phyloP scores from a whole-genome alignment of 1,139 yeast species.

The Hanseniaspora uvarum region DNA sequence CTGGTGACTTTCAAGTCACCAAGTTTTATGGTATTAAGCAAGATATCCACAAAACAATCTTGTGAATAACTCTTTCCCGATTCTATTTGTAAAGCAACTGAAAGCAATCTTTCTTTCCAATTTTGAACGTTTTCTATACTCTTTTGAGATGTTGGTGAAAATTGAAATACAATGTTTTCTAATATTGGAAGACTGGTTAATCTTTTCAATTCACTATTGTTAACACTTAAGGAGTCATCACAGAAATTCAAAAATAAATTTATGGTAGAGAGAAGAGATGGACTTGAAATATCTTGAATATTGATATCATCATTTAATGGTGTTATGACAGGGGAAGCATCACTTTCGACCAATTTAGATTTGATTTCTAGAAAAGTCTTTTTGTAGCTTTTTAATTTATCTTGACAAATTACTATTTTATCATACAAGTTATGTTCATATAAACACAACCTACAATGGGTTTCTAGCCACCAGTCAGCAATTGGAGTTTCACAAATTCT shows the following conservation, averaged over 20 bases:
- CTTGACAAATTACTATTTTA: conserved; percentile 69
- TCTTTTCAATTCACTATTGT: conserved; percentile 38
- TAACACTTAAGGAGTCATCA: conserved; percentile 65
- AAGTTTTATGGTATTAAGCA: neutral
- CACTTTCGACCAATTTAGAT: conserved; percentile 1
- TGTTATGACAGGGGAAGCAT: conserved; percentile 7
- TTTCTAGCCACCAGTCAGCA: conserved; percentile 96
- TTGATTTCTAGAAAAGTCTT: conserved; percentile 30
- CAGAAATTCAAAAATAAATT: conserved; percentile 38
- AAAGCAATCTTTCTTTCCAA: conserved; percentile 36
- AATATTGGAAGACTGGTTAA: conserved; percentile 17
- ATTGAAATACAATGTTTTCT: conserved; percentile 30
- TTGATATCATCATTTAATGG: conserved; percentile 4
- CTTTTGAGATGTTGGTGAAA: conserved; percentile 63
- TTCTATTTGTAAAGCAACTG: conserved; percentile 33
- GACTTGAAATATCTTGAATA: conserved; percentile 38
- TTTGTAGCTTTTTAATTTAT: conserved; percentile 62
- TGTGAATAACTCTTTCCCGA: neutral
- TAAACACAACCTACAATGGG: conserved; percentile 79
- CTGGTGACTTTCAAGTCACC: conserved; percentile 52
- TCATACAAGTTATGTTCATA: conserved; percentile 78
- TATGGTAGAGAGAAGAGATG: conserved; percentile 32
- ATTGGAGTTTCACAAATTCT: conserved; percentile 81
- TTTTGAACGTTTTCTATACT: conserved; percentile 49
- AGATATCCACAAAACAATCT: conserved; percentile 1